phyloP scores from a whole-genome alignment of 768 basidiomycete species.

The Collybia mongolica region DNA sequence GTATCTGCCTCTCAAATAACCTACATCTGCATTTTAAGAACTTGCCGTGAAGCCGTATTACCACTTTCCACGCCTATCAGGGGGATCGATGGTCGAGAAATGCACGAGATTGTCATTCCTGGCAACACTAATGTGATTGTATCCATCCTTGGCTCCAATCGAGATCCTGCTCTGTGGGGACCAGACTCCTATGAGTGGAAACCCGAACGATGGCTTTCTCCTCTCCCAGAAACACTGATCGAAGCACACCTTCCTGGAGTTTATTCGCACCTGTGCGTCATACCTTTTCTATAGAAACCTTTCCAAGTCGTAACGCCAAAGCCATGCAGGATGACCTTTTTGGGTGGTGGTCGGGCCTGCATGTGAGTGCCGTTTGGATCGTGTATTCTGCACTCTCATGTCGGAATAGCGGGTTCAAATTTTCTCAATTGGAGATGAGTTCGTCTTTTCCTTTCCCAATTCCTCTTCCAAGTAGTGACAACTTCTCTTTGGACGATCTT shows the following conservation, averaged over 20 bases:
- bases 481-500: neutral
- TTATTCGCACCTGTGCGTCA: slow-evolving; percentile 38
- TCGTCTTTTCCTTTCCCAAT: neutral
- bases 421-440: slow-evolving; percentile 56
- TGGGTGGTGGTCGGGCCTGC: slow-evolving; percentile 42
- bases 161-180: slow-evolving; percentile 44
- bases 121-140: slow-evolving; percentile 36
- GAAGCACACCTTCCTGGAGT: slow-evolving; percentile 41
- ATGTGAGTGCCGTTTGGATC: slow-evolving; percentile 30
- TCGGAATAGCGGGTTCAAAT: slow-evolving; percentile 45
- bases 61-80: slow-evolving; percentile 39
- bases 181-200: slow-evolving; percentile 48
- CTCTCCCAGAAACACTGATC: slow-evolving; percentile 32
- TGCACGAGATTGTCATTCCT: slow-evolving; percentile 35
- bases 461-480: neutral
- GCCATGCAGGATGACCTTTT: slow-evolving; percentile 38
- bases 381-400: neutral
- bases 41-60: slow-evolving; percentile 33
- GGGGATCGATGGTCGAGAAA: slow-evolving; percentile 32
- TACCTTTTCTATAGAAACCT: neutral
- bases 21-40: slow-evolving; percentile 17
- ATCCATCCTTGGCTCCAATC: slow-evolving; percentile 36
- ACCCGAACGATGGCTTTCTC: slow-evolving; percentile 47
- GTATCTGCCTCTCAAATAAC: neutral
- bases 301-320: neutral